Conservation (phyloP, 1,139 yeast species). For the Kurtzmaniella natalensis region DNA sequence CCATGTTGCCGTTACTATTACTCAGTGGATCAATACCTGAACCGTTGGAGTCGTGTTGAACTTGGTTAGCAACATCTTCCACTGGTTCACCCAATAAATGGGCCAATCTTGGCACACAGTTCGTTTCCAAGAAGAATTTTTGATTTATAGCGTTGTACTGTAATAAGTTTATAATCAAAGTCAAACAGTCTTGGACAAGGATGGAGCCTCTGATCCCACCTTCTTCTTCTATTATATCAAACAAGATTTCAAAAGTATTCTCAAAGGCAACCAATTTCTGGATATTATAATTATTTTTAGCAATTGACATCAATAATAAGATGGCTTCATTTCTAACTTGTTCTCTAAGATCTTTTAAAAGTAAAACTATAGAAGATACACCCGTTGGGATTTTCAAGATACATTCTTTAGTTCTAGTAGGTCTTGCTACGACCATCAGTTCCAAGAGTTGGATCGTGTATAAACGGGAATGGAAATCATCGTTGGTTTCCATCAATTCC, state of each 20-base stretch:
- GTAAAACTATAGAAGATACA: conserved; percentile 65
- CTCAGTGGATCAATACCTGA: conserved; percentile 17
- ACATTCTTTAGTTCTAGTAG: conserved; percentile 68
- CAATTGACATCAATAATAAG: conserved; percentile 76
- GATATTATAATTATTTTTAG: conserved; percentile 76
- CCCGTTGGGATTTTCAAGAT: conserved; percentile 75
- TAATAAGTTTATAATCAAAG: conserved; percentile 67
- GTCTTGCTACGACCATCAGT: conserved; percentile 76
- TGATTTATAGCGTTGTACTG: conserved; percentile 89
- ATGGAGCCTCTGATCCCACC: conserved; percentile 92
- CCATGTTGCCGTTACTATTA: conserved; percentile 1
- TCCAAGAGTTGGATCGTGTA: conserved; percentile 84
- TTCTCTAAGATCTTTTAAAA: conserved; percentile 71
- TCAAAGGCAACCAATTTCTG: conserved; percentile 95
- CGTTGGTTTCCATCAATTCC: conserved; percentile 45
- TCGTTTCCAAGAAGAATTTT: conserved; percentile 80
- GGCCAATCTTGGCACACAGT: conserved; percentile 64
- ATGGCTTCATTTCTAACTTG: conserved; percentile 90
- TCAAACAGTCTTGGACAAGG: conserved; percentile 83
- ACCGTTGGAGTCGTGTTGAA: neutral
- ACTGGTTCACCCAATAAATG: conserved; percentile 59
- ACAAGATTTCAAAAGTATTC: conserved; percentile 79
- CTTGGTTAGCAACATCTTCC: conserved; percentile 20
- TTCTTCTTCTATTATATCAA: conserved; percentile 74
- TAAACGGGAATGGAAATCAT: conserved; percentile 70